Evolutionary conservation across 805 yeast genomes (phyloP).

Genomic region (Kazachstania bromeliacearum): DNA sequence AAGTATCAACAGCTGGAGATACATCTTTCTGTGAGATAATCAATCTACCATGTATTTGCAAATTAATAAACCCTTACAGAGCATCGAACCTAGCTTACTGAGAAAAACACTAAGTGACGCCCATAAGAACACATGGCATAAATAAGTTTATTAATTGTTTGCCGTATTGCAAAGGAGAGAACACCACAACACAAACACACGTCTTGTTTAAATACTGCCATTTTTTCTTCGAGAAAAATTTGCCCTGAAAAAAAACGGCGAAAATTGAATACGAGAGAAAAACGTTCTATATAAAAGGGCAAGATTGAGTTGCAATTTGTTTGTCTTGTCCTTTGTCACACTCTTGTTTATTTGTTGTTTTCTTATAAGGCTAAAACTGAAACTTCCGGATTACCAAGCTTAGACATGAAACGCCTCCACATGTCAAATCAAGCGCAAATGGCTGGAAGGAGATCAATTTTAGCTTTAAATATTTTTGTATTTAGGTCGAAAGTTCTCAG

Average conservation of each 20-base stretch:
- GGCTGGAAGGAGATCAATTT: slow-evolving; percentile 29
- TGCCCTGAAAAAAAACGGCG: too few relatives aligned
- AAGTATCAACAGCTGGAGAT: slow-evolving; percentile 32
- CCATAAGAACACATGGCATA: slow-evolving; percentile 23
- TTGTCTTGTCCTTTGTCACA: neutral
- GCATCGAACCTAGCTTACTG: slow-evolving; percentile 22
- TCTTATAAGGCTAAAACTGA: slow-evolving; percentile 10
- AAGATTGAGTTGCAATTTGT: slow-evolving; percentile 1
- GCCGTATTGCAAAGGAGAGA: neutral
- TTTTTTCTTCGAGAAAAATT: too few relatives aligned
- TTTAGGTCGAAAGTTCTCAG: too few relatives aligned
- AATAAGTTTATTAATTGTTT: too few relatives aligned
- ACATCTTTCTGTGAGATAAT: slow-evolving; percentile 24
- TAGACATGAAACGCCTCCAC: slow-evolving; percentile 20
- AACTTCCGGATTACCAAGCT: slow-evolving; percentile 29
- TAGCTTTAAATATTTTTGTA: too few relatives aligned
- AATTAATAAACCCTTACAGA: slow-evolving; percentile 1
- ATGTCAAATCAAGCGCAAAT: slow-evolving; percentile 26
- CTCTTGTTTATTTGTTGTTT: neutral
- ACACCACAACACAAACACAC: neutral
- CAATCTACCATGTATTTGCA: slow-evolving; percentile 26
- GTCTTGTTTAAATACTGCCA: too few relatives aligned
- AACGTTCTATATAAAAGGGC: too few relatives aligned
- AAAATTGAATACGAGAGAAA: too few relatives aligned
- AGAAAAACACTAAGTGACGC: slow-evolving; percentile 22